A percentile compares a stretch with the other conserved stretches of the same genome.
These are phyloP conservation scores for Candida insectalens DNA, from an alignment of 805 yeast genomes.

Conservation along the genomic window DNA sequence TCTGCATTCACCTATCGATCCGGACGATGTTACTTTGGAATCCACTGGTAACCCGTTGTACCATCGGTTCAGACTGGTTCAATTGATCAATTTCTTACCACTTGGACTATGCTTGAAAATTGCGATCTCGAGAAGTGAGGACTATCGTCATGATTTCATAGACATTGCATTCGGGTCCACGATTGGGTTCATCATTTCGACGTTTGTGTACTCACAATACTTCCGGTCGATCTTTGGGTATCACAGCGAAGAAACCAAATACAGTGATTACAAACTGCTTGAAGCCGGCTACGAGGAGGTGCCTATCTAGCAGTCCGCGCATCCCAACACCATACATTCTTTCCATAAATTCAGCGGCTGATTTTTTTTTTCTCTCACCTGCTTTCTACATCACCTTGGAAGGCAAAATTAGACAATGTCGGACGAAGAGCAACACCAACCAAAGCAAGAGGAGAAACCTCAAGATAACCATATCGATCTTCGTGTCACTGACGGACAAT, in stretches of 20 bases:
- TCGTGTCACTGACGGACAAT: slow-evolving; percentile 87
- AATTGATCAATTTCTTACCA: slow-evolving; percentile 30
- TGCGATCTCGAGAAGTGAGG: slow-evolving; percentile 76
- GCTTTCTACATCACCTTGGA: too few relatives aligned
- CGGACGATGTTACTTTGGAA: neutral
- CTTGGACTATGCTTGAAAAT: slow-evolving; percentile 56
- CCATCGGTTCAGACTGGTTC: slow-evolving; percentile 6
- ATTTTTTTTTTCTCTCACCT: too few relatives aligned
- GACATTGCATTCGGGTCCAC: slow-evolving; percentile 68
- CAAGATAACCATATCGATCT: slow-evolving; percentile 62
- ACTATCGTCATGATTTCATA: slow-evolving; percentile 82
- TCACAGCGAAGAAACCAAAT: slow-evolving; percentile 3
- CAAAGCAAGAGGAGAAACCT: slow-evolving; percentile 39
- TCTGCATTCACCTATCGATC: slow-evolving; percentile 1
- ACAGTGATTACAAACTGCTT: slow-evolving; percentile 3
- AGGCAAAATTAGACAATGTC: slow-evolving; percentile 19
- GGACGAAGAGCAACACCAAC: slow-evolving; percentile 18
- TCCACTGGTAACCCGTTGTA: neutral
- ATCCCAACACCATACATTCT: too few relatives aligned
- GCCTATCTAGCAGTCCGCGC: slow-evolving; percentile 4
- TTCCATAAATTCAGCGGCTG: too few relatives aligned
- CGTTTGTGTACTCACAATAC: slow-evolving; percentile 16
- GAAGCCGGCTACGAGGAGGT: slow-evolving; percentile 3
- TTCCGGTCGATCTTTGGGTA: slow-evolving; percentile 10
- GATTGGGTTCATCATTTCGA: slow-evolving; percentile 50